These are phyloP conservation scores for Boletus rubescentipes DNA, from an alignment of 768 basidiomycete genomes.

Conservation along the genomic window DNA sequence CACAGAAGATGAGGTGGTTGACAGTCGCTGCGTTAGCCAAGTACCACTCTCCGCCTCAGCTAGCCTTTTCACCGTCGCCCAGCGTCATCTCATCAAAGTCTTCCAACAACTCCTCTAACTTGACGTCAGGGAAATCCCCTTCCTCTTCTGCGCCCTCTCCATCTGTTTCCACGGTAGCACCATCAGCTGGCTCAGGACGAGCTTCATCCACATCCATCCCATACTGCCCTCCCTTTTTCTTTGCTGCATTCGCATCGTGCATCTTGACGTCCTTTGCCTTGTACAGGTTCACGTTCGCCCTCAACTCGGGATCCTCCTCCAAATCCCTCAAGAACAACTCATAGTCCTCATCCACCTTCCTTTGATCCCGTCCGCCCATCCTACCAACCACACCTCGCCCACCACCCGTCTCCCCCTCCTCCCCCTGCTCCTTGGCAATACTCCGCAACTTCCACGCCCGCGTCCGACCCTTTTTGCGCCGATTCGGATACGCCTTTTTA, in stretches of 20 bases:
- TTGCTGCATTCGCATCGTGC: slow-evolving; percentile 35
- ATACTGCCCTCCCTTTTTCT: slow-evolving; percentile 29
- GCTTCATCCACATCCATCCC: slow-evolving; percentile 68
- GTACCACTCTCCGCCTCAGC: neutral
- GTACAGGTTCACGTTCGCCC: slow-evolving; percentile 85
- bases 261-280: slow-evolving; percentile 60
- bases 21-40: too few relatives aligned
- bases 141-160: slow-evolving; percentile 62
- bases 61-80: slow-evolving; percentile 36
- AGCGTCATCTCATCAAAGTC: slow-evolving; percentile 92
- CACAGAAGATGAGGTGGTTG: too few relatives aligned
- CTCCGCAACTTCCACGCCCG: slow-evolving; percentile 87
- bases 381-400: slow-evolving; percentile 87
- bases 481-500: slow-evolving; percentile 93
- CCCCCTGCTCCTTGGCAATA: slow-evolving; percentile 90
- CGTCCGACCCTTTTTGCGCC: slow-evolving; percentile 85
- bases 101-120: slow-evolving; percentile 83
- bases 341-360: slow-evolving; percentile 95
- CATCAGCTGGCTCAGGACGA: slow-evolving; percentile 30
- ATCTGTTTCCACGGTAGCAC: slow-evolving; percentile 20
- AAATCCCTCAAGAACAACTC: slow-evolving; percentile 92
- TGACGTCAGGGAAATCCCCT: slow-evolving; percentile 84
- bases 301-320: slow-evolving; percentile 93
- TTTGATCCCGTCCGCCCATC: slow-evolving; percentile 85
- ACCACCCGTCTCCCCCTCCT: slow-evolving; percentile 75